phyloP scores from a whole-genome alignment of 768 basidiomycete species.

The Kwoniella dendrophila region DNA sequence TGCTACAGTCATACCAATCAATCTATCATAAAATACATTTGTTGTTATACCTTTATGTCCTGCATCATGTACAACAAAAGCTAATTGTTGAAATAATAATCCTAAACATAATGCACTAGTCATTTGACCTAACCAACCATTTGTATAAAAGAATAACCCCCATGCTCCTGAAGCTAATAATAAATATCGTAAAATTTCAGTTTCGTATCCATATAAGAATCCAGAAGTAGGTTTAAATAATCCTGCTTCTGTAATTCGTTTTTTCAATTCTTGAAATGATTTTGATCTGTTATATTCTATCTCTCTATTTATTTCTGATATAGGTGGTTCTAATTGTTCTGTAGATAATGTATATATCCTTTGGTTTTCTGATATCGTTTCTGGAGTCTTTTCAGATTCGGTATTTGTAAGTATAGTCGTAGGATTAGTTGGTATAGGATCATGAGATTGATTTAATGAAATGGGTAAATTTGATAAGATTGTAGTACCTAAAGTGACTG shows the following conservation, averaged over 20 bases:
- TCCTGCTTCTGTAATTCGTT: conserved; percentile 72
- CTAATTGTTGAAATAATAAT: conserved; percentile 90
- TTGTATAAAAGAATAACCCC: conserved; percentile 40
- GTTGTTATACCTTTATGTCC: conserved; percentile 95
- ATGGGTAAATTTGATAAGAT: conserved; percentile 15
- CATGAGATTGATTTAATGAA: conserved; percentile 2
- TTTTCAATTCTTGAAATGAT: conserved; percentile 79
- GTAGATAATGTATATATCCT: conserved; percentile 28
- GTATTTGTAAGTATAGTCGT: neutral
- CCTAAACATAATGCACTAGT: conserved; percentile 78
- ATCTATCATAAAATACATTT: conserved; percentile 75
- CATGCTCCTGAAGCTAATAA: conserved; percentile 61
- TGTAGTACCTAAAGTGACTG: conserved; percentile 29
- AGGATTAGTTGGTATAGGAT: conserved; percentile 6
- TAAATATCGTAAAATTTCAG: conserved; percentile 78
- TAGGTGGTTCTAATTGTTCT: conserved; percentile 47
- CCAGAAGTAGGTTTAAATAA: conserved; percentile 73
- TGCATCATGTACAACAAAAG: conserved; percentile 89
- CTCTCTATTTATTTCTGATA: conserved; percentile 36
- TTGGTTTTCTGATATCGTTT: neutral
- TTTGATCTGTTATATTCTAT: conserved; percentile 48
- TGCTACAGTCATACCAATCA: conserved; percentile 74
- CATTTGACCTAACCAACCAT: conserved; percentile 44
- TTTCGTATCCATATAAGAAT: conserved; percentile 81
- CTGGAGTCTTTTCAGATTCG: neutral